A percentile compares a stretch with the other conserved stretches of the same genome.
Conservation (phyloP, 2,329 filamentous ascomycete genomes). For the Triangularia setosa region DNA sequence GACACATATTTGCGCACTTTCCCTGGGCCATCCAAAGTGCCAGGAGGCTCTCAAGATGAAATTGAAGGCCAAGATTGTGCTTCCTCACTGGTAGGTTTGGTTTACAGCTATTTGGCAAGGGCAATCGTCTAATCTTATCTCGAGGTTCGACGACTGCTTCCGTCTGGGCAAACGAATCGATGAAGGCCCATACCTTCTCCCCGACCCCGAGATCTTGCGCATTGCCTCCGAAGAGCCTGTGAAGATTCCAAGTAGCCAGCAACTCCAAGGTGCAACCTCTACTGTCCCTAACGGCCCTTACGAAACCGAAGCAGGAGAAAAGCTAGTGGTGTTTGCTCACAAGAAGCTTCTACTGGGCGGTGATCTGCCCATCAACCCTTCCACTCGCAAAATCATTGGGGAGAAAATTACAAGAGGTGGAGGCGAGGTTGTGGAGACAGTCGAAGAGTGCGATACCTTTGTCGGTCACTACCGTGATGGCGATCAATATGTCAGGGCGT, state of each 20-base stretch:
- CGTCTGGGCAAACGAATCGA: slow-evolving; percentile 88
- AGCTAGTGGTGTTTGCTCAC: slow-evolving; percentile 70
- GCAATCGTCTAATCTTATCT: slow-evolving; percentile 45
- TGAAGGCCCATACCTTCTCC: slow-evolving; percentile 79
- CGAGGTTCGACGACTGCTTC: slow-evolving; percentile 82
- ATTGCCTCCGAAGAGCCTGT: slow-evolving; percentile 53
- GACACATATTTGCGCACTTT: slow-evolving; percentile 85
- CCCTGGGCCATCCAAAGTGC: slow-evolving; percentile 70
- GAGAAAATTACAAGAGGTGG: slow-evolving; percentile 69
- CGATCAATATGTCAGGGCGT: slow-evolving; percentile 70
- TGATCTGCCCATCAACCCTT: slow-evolving; percentile 68
- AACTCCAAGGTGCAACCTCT: slow-evolving; percentile 65
- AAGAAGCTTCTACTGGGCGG: slow-evolving; percentile 72
- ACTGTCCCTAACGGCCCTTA: slow-evolving; percentile 43
- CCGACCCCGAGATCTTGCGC: slow-evolving; percentile 78
- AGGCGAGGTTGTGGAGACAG: slow-evolving; percentile 61
- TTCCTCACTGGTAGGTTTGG: slow-evolving; percentile 71
- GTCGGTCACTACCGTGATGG: slow-evolving; percentile 87
- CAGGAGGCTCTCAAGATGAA: background rate
- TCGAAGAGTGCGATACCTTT: slow-evolving; percentile 74
- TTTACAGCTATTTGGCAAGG: slow-evolving; percentile 38
- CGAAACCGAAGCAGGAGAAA: slow-evolving; percentile 38
- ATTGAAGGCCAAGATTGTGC: slow-evolving; percentile 57
- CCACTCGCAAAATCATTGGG: slow-evolving; percentile 63
- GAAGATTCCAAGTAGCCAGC: slow-evolving; percentile 52